Evolutionary conservation across 345 rosid genomes (phyloP), one percentile per base, ranked within the genome.

Genomic region (Noccaea caerulescens): DNA sequence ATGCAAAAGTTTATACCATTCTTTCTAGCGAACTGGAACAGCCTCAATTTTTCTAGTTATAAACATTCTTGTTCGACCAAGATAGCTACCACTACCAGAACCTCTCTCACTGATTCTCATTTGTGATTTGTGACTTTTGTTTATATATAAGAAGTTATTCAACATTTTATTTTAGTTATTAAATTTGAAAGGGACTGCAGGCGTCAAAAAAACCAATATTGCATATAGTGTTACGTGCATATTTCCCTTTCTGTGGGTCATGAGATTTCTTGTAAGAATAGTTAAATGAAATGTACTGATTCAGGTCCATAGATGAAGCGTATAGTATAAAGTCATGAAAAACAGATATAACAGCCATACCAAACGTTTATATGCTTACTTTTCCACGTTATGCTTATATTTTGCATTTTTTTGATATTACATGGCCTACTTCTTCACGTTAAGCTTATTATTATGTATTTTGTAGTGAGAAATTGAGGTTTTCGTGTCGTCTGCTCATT

Each of bases 261-360:
- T 27, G 38, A 32, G 57, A 58, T 74, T 59, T 74, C 73, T 67
- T 74, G 78, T 43, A 60, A 43, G 57, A 60, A 43, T 42, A 6
- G 44, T 56, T 60, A 52, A 67, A 66, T 30, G 10, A 20, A 61
- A 55, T 12, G 58, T 56, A 23, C 12, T 30, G 42, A 50, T 53
- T 33, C 51, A 25, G 20, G 53, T 65, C 52, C 4, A 56, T 9
- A 66, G 3, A 72, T 57, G 72, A 62, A 71, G 51, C 66, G 66
- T 69, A 69, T 16, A 51, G 77, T 63, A 44, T 34, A 54, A 69
- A 69, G 78, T 75, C 63, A 10, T 51, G 38, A 16, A 59, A 74
- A 75, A 75, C 69, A 43, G 73, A 75, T 75, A 68, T 60, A 75
- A 61, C 73, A 75, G 73, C 57, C 69, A 43, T 44, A 75, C 78